Percentiles rank a stretch among this genome's conserved stretches.
These are phyloP conservation scores for Kodamaea derodonti DNA, from an alignment of 1,139 yeast genomes.

Conservation along the genomic window DNA sequence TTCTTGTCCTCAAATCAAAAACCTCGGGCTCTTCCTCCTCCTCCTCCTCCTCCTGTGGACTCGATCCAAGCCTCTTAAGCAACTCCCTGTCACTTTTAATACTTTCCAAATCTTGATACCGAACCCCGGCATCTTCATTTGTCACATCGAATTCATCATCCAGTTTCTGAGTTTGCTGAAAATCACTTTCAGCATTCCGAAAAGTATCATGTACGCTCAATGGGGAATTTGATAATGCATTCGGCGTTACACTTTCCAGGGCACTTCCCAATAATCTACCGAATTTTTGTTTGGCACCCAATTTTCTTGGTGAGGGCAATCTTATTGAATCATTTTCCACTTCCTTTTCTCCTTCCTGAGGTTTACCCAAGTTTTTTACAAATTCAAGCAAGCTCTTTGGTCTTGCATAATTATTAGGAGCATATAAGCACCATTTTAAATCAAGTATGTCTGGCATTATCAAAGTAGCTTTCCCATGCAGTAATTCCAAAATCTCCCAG, in stretches of 20 bases:
- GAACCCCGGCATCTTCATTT: conserved; percentile 20
- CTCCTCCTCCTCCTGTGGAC: conserved; percentile 2
- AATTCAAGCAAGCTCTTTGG: conserved; percentile 34
- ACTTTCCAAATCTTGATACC: conserved; percentile 30
- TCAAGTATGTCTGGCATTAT: conserved; percentile 36
- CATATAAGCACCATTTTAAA: conserved; percentile 50
- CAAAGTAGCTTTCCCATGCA: conserved; percentile 15
- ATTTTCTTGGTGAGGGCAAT: conserved; percentile 41
- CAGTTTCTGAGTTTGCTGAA: conserved; percentile 6
- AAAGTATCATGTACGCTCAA: conserved; percentile 2
- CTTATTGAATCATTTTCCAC: conserved; percentile 11
- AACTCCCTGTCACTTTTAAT: conserved; percentile 23
- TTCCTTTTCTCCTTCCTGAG: conserved; percentile 6
- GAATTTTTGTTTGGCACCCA: conserved; percentile 25
- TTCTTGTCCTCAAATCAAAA: not conserved
- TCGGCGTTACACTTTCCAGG: not conserved
- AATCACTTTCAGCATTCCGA: conserved; percentile 14
- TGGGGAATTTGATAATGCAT: not conserved
- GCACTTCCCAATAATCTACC: conserved; percentile 30
- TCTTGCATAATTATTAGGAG: conserved; percentile 27
- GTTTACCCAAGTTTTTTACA: conserved; percentile 17
- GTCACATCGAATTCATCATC: conserved; percentile 17
- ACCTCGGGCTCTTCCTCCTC: not conserved
- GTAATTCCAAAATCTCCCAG: conserved; percentile 40
- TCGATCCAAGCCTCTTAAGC: conserved; percentile 22